Percentiles rank a stretch among this genome's conserved stretches.
Conservation (phyloP, 176 grass and related monocot genomes). For the sorghum (Sorghum bicolor) region Sorghum_bicolor_NCBIv3 NC_012870.2:7307001-7307500, state of each 20-base stretch:
- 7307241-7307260: no score
- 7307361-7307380: conserved; percentile 14
- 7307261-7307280: no score
- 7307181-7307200: no score
- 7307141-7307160: no score
- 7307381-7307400: conserved; percentile 13
- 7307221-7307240: no score
- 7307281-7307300: no score
- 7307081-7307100: neutral
- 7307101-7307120: neutral
- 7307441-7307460: conserved; percentile 77
- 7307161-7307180: no score
- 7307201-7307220: no score
- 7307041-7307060: neutral
- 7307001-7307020: neutral
- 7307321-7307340: neutral
- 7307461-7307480: conserved; percentile 80
- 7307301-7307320: neutral
- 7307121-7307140: neutral
- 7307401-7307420: neutral
- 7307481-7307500: conserved; percentile 85
- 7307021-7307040: neutral
- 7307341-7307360: neutral
- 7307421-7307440: neutral
- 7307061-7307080: neutral